Conservation (phyloP, 2,329 filamentous ascomycete species). For the Fusarium tupiense region DNA sequence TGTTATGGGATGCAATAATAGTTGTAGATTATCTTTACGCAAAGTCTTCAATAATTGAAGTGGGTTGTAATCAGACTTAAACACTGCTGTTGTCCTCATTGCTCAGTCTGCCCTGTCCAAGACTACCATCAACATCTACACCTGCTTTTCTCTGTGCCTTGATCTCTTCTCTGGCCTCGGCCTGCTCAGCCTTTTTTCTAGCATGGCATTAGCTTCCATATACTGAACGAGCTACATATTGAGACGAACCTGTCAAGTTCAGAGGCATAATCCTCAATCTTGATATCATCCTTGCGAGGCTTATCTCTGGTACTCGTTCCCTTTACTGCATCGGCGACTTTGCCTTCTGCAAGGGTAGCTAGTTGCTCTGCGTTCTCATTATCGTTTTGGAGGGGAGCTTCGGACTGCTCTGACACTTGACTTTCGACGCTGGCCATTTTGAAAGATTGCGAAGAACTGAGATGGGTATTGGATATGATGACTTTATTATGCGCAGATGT, state of each 20-base stretch:
- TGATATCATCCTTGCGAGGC: slow-evolving; percentile 26
- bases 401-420: slow-evolving; percentile 10
- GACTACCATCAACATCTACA: slow-evolving; percentile 31
- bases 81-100: slow-evolving; percentile 29
- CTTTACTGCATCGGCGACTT: slow-evolving; percentile 35
- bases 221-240: background rate
- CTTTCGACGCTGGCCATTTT: slow-evolving; percentile 22
- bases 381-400: slow-evolving; percentile 22
- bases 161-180: slow-evolving; percentile 29
- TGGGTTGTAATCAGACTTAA: background rate
- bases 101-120: slow-evolving; percentile 22
- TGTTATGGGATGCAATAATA: background rate
- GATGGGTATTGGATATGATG: background rate
- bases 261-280: slow-evolving; percentile 33
- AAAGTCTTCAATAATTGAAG: background rate
- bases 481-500: background rate
- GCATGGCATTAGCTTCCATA: background rate
- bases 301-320: slow-evolving; percentile 23
- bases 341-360: slow-evolving; percentile 35
- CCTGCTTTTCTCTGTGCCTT: slow-evolving; percentile 32
- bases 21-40: background rate
- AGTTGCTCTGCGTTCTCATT: slow-evolving; percentile 38
- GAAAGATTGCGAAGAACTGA: background rate
- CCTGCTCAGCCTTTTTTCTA: slow-evolving; percentile 37
- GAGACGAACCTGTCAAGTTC: slow-evolving; percentile 26